Conservation (phyloP, 768 basidiomycete species). For the Pleurotus platypus region DNA sequence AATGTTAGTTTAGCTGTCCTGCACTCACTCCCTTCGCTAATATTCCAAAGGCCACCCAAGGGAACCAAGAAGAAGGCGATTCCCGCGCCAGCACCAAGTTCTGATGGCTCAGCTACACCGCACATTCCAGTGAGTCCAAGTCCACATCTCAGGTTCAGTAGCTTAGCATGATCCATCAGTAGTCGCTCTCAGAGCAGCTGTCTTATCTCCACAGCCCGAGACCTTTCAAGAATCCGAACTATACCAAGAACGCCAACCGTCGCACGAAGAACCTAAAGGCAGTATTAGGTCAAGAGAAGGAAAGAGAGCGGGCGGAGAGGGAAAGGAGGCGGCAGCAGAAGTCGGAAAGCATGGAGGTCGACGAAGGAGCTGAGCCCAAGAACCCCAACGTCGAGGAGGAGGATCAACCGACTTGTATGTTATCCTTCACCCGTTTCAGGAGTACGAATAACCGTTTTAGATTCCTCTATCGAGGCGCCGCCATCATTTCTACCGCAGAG, state of each 20-base stretch:
- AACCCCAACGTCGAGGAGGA: slow-evolving; percentile 34
- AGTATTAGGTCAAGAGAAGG: slow-evolving; percentile 74
- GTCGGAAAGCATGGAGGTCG: slow-evolving; percentile 53
- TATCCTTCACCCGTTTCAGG: not conserved
- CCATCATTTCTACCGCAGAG: slow-evolving; percentile 75
- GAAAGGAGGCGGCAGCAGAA: slow-evolving; percentile 52
- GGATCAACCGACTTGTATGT: slow-evolving; percentile 70
- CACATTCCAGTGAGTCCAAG: slow-evolving; percentile 31
- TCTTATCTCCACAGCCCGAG: slow-evolving; percentile 68
- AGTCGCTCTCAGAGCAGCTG: slow-evolving; percentile 73
- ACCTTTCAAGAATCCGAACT: slow-evolving; percentile 75
- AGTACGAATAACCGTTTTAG: slow-evolving; percentile 29
- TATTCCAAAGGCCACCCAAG: slow-evolving; percentile 39
- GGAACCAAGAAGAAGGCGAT: slow-evolving; percentile 36
- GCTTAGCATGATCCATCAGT: slow-evolving; percentile 4
- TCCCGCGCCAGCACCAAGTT: slow-evolving; percentile 17
- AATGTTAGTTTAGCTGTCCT: no score
- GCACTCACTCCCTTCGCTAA: no score
- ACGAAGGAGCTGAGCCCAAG: slow-evolving; percentile 29
- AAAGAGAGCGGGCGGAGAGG: slow-evolving; percentile 66
- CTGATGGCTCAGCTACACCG: slow-evolving; percentile 43
- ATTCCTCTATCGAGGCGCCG: slow-evolving; percentile 80
- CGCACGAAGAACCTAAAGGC: slow-evolving; percentile 79
- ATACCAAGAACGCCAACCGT: slow-evolving; percentile 66
- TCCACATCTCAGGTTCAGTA: not conserved